These are phyloP conservation scores for Glycine latifolia DNA, from an alignment of 306 rosid genomes.

Conservation along the genomic window DNA sequence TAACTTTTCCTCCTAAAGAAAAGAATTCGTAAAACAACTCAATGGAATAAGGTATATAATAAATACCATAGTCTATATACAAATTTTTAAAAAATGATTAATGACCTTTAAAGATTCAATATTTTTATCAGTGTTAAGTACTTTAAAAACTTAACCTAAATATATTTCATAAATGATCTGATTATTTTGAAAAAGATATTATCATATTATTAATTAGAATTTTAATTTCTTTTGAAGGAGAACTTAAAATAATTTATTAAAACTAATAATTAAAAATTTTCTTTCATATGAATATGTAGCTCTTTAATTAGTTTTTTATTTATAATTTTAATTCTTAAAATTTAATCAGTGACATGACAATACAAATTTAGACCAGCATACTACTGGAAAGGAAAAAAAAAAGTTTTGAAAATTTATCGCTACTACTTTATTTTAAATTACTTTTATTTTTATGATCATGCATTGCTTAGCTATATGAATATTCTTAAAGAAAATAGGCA, in stretches of 20 bases:
- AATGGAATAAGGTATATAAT: no score
- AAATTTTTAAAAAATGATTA: background rate
- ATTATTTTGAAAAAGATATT: background rate
- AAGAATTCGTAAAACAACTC: no score
- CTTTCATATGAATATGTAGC: background rate
- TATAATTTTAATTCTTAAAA: background rate
- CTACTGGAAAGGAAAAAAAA: no score
- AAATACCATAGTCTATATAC: background rate
- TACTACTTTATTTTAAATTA: background rate
- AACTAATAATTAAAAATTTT: background rate
- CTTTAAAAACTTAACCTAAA: background rate
- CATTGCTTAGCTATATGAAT: background rate
- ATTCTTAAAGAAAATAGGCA: background rate
- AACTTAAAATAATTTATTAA: background rate
- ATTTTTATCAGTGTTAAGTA: no score
- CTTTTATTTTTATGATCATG: slow-evolving; percentile 18
- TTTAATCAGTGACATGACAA: background rate
- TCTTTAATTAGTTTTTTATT: background rate
- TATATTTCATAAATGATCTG: background rate
- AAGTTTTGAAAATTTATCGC: background rate
- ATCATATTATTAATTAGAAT: background rate
- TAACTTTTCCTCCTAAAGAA: background rate
- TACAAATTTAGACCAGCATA: no score
- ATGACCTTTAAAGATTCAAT: background rate
- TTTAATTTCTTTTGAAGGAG: background rate